Percentiles rank a stretch among this genome's conserved stretches.
phyloP scores from a whole-genome alignment of 805 yeast species.

The Candida pseudofarinosa region DNA sequence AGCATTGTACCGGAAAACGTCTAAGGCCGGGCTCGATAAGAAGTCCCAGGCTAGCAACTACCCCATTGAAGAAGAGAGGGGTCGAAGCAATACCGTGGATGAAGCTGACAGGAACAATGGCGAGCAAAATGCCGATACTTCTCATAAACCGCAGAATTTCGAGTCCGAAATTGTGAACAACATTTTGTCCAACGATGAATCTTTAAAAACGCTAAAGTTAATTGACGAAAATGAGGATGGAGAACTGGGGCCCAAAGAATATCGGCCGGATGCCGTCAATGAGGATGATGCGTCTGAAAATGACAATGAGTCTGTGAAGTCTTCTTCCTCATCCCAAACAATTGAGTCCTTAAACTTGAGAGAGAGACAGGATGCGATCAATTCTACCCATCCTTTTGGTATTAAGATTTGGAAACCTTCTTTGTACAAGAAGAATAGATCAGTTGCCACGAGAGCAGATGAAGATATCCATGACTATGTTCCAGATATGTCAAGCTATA shows the following conservation, averaged over 20 bases:
- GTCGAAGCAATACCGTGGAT: not conserved
- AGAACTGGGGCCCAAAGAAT: constrained; percentile 8
- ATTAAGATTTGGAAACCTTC: constrained; percentile 99
- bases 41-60: not conserved
- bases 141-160: constrained; percentile 1
- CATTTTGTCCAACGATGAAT: constrained; percentile 21
- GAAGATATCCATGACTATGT: constrained; percentile 85
- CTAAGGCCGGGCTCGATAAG: constrained; percentile 2
- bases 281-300: constrained; percentile 18
- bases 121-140: too few species aligned
- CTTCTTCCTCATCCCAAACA: constrained; percentile 42
- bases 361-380: constrained; percentile 94
- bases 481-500: constrained; percentile 40
- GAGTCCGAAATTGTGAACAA: constrained; percentile 12
- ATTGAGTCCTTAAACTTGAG: constrained; percentile 81
- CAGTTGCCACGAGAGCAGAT: constrained; percentile 88
- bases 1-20: constrained; percentile 23
- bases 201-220: constrained; percentile 11
- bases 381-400: constrained; percentile 96
- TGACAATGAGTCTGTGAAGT: constrained; percentile 23
- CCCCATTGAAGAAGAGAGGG: constrained; percentile 4
- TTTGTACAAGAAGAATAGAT: constrained; percentile 83
- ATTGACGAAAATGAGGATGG: constrained; percentile 8
- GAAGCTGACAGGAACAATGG: not conserved
- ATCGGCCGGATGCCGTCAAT: constrained; percentile 20